phyloP scores from a whole-genome alignment of 352 stramenopile genomes.

The Globisporangium heterothallicum region DNA sequence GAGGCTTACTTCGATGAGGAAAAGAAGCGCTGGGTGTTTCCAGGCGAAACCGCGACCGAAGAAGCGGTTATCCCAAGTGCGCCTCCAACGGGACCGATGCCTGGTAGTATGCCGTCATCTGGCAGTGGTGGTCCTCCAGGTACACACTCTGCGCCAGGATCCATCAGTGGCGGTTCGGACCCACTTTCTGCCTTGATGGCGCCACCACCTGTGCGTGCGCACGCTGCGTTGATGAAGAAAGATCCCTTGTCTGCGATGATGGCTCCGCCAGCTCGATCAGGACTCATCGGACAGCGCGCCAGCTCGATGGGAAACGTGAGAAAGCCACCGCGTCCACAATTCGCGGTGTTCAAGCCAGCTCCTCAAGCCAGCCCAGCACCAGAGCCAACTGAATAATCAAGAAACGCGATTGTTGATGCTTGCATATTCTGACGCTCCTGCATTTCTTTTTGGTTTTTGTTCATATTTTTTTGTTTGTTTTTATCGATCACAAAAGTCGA shows the following conservation, averaged over 20 bases:
- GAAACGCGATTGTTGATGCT: conserved; percentile 6
- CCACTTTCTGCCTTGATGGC: conserved; percentile 80
- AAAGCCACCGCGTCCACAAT: conserved; percentile 72
- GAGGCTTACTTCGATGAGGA: conserved; percentile 80
- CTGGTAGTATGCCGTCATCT: conserved; percentile 40
- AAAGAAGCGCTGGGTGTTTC: conserved; percentile 86
- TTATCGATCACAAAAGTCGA: too few relatives aligned
- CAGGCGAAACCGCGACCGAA: conserved; percentile 61
- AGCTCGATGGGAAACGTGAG: conserved; percentile 26
- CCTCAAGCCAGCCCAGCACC: conserved; percentile 12
- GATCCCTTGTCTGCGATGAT: conserved; percentile 84
- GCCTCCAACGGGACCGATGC: conserved; percentile 58
- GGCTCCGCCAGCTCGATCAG: conserved; percentile 51
- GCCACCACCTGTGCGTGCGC: conserved; percentile 49
- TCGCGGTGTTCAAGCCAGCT: conserved; percentile 81
- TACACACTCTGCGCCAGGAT: conserved; percentile 61
- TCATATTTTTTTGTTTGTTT: background rate
- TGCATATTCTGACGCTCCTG: background rate
- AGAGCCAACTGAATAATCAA: conserved; percentile 18
- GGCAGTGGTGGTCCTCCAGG: conserved; percentile 24
- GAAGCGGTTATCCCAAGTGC: conserved; percentile 59
- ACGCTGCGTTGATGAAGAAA: conserved; percentile 69
- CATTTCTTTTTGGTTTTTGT: background rate
- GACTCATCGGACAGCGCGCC: conserved; percentile 29
- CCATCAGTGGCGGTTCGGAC: conserved; percentile 49